A percentile compares a stretch with the other conserved stretches of the same genome.
Evolutionary conservation across 2,329 filamentous ascomycete species (phyloP).

Genomic region (Aureobasidium sp.): DNA sequence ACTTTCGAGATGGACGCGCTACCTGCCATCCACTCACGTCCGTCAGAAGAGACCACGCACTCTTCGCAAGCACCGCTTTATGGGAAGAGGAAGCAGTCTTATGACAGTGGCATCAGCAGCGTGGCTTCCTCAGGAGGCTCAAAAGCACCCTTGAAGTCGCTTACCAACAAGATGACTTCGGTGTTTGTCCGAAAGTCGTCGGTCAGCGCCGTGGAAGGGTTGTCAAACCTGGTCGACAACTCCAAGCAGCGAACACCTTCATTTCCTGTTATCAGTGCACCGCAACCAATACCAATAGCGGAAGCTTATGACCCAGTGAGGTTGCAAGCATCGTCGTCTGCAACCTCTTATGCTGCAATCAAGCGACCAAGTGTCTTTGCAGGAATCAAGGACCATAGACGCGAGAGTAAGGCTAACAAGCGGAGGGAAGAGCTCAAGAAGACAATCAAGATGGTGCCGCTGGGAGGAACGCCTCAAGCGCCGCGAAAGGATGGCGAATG

Average conservation of each 20-base stretch:
- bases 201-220: not conserved
- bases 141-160: not conserved
- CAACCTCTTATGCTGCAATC: not conserved
- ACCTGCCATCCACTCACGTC: not conserved
- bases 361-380: not conserved
- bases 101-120: not conserved
- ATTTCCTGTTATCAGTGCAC: conserved; percentile 3
- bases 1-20: not conserved
- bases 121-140: not conserved
- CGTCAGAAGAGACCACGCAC: not conserved
- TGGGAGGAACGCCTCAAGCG: not conserved
- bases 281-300: not conserved
- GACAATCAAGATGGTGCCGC: conserved; percentile 27
- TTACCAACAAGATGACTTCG: not conserved
- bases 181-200: not conserved
- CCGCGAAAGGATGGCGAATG: not conserved
- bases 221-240: not conserved
- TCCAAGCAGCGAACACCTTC: conserved; percentile 2
- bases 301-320: not conserved
- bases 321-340: not conserved
- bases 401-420: conserved; percentile 23
- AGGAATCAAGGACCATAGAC: conserved; percentile 5
- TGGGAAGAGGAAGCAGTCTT: not conserved
- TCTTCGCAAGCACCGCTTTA: not conserved
- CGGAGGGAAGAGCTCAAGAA: conserved; percentile 28